These are phyloP conservation scores for Santalum album DNA, from an alignment of 164 flowering plant genomes.

Conservation along the genomic window DNA sequence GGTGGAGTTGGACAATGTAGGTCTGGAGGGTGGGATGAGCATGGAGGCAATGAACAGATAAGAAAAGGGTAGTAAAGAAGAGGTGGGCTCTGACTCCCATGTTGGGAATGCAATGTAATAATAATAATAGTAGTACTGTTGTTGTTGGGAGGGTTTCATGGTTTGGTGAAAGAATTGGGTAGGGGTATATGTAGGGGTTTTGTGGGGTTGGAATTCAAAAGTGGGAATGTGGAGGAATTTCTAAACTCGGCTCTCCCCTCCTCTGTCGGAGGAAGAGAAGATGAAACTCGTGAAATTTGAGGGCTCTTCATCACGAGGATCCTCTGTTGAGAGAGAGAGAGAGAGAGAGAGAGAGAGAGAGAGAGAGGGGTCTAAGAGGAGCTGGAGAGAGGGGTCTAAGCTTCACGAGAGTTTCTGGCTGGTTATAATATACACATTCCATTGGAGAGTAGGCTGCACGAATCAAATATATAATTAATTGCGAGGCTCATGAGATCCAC, in stretches of 20 bases:
- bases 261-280: too few species aligned
- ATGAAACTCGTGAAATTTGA: conserved; percentile 61
- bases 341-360: conserved; percentile 5
- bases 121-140: too few species aligned
- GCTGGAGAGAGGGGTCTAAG: not conserved
- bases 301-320: conserved; percentile 80
- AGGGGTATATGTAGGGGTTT: conserved; percentile 61
- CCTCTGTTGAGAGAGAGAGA: conserved; percentile 30
- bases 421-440: conserved; percentile 22
- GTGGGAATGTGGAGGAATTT: conserved; percentile 10
- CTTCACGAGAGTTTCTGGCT: conserved; percentile 48
- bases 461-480: too few species aligned
- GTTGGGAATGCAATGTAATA: too few species aligned
- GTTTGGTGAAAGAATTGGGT: conserved; percentile 4
- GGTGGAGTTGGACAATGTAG: conserved; percentile 77
- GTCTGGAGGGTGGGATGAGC: conserved; percentile 44
- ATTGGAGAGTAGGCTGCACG: too few species aligned
- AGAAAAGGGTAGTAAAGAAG: conserved; percentile 14
- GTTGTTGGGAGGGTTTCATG: too few species aligned
- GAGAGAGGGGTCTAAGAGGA: not conserved
- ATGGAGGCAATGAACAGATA: conserved; percentile 2
- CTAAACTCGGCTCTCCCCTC: conserved; percentile 8
- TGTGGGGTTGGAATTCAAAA: conserved; percentile 22
- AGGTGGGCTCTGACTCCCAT: conserved; percentile 27
- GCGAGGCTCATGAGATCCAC: too few species aligned